Evolutionary conservation across 2,329 filamentous ascomycete genomes (phyloP).

Genomic region (Neocatenulostroma microsporum): DNA sequence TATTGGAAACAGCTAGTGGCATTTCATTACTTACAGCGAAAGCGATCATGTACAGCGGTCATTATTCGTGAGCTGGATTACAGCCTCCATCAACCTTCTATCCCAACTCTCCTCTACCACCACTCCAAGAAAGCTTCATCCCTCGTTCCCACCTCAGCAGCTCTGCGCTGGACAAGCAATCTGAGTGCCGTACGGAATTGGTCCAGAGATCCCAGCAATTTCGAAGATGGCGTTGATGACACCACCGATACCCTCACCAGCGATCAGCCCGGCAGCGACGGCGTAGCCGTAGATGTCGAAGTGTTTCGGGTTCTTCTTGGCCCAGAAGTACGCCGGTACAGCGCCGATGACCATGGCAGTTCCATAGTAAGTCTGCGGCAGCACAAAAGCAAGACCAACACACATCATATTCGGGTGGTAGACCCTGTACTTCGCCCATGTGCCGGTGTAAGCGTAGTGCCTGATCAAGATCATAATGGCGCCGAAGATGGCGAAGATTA

Average conservation of each 20-base stretch:
- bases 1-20: no score
- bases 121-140: no score
- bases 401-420: constrained; percentile 58
- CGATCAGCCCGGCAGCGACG: constrained; percentile 53
- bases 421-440: constrained; percentile 46
- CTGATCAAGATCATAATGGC: constrained; percentile 46
- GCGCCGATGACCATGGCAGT: constrained; percentile 54
- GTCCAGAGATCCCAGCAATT: constrained; percentile 37
- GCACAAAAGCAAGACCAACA: constrained; percentile 51
- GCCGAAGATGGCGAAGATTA: constrained; percentile 48
- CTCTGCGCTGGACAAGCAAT: constrained; percentile 35
- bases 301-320: constrained; percentile 43
- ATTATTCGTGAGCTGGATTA: no score
- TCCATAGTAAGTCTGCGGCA: constrained; percentile 50
- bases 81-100: no score
- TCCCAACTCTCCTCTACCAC: no score
- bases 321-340: constrained; percentile 47
- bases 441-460: constrained; percentile 48
- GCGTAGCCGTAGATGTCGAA: constrained; percentile 54
- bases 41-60: no score
- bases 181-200: constrained; percentile 34
- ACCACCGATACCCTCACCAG: constrained; percentile 56
- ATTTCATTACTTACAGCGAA: no score
- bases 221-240: constrained; percentile 52
- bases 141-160: no score